Conservation (phyloP, 352 stramenopile genomes). For the Phytophthora boehmeriae region DNA sequence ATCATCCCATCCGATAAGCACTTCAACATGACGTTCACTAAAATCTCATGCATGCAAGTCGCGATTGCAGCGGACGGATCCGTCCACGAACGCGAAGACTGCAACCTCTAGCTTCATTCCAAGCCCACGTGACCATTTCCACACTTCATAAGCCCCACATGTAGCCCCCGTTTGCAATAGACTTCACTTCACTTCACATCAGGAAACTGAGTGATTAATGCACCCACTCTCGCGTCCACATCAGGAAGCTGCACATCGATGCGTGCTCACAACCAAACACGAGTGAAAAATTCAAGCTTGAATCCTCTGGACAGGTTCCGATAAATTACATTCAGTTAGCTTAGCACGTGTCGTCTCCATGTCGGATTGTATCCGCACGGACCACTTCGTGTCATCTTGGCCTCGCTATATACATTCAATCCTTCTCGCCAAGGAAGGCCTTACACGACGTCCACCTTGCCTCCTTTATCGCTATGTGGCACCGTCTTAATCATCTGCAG, state of each 20-base stretch:
- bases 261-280: too few species aligned
- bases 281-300: too few species aligned
- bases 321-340: constrained; percentile 43
- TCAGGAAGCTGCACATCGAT: too few species aligned
- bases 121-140: too few species aligned
- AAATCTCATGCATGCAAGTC: background rate
- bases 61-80: too few species aligned
- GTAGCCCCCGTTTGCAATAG: too few species aligned
- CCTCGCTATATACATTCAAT: constrained; percentile 24
- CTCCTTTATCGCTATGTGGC: constrained; percentile 8
- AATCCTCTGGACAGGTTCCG: constrained; percentile 3
- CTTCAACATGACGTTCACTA: background rate
- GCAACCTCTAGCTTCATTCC: too few species aligned
- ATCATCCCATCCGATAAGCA: background rate
- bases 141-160: too few species aligned
- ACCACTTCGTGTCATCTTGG: constrained; percentile 1
- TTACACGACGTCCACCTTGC: constrained; percentile 24
- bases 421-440: constrained; percentile 1
- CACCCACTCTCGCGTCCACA: too few species aligned
- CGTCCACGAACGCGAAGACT: too few species aligned
- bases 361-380: background rate
- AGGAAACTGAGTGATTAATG: too few species aligned
- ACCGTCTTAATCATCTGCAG: constrained; percentile 11
- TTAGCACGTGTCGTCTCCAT: background rate
- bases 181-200: background rate